These are phyloP conservation scores for Nemania sp. DNA, from an alignment of 2,329 filamentous ascomycete species.

Conservation along the genomic window DNA sequence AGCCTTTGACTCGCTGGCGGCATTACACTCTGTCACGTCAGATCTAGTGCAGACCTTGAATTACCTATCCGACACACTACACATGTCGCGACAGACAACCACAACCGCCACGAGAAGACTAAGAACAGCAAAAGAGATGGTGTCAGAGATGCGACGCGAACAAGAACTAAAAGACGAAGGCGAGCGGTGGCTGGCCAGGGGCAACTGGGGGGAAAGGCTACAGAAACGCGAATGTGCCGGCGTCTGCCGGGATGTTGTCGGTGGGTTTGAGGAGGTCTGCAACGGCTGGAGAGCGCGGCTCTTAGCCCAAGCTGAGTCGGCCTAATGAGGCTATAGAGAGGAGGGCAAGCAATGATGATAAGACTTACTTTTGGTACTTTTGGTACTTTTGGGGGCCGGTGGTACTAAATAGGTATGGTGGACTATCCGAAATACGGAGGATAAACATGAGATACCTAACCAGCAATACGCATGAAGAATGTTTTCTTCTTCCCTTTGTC, in stretches of 20 bases:
- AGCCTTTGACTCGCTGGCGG: slow-evolving; percentile 74
- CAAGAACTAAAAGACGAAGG: slow-evolving; percentile 86
- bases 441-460: slow-evolving; percentile 24
- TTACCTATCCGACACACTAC: slow-evolving; percentile 88
- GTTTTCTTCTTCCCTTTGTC: slow-evolving; percentile 26
- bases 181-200: slow-evolving; percentile 81
- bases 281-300: slow-evolving; percentile 84
- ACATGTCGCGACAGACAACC: slow-evolving; percentile 92
- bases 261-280: slow-evolving; percentile 92
- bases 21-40: slow-evolving; percentile 76
- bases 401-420: slow-evolving; percentile 12
- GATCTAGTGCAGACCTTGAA: slow-evolving; percentile 84
- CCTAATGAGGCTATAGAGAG: slow-evolving; percentile 40
- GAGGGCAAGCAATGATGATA: background rate
- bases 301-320: slow-evolving; percentile 70
- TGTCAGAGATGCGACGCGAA: slow-evolving; percentile 86
- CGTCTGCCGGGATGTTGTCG: slow-evolving; percentile 88
- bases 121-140: slow-evolving; percentile 84
- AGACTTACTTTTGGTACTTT: too few species aligned
- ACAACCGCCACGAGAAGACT: slow-evolving; percentile 83
- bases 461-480: slow-evolving; percentile 17
- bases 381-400: slow-evolving; percentile 1
- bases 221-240: slow-evolving; percentile 82
- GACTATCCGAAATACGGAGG: slow-evolving; percentile 19
- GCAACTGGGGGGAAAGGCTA: slow-evolving; percentile 85